These are phyloP conservation scores for Botrytis sinoallii DNA, from an alignment of 2,329 filamentous ascomycete genomes.

Conservation along the genomic window DNA sequence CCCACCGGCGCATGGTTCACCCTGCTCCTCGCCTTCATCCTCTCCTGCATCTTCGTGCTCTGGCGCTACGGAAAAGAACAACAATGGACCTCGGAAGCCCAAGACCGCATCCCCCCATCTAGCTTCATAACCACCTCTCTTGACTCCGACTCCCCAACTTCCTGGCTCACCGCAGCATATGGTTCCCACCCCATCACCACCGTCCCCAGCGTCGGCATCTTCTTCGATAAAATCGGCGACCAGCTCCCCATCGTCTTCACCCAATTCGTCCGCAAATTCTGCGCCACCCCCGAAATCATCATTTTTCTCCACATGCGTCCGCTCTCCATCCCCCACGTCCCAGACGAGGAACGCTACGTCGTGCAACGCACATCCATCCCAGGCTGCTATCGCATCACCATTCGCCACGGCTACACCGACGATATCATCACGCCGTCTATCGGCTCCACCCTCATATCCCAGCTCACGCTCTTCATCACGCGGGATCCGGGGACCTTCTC, in stretches of 20 bases:
- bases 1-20: slow-evolving; percentile 79
- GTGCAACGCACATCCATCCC: slow-evolving; percentile 46
- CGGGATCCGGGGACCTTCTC: slow-evolving; percentile 34
- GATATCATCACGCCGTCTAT: slow-evolving; percentile 65
- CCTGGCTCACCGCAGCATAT: slow-evolving; percentile 37
- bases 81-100: slow-evolving; percentile 69
- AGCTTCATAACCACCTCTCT: slow-evolving; percentile 40
- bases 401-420: slow-evolving; percentile 72
- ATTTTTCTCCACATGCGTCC: slow-evolving; percentile 73
- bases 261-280: slow-evolving; percentile 70
- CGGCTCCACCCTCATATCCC: slow-evolving; percentile 55
- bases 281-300: slow-evolving; percentile 62
- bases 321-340: slow-evolving; percentile 55
- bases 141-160: slow-evolving; percentile 35
- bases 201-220: slow-evolving; percentile 63
- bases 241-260: slow-evolving; percentile 65
- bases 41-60: slow-evolving; percentile 65
- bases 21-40: slow-evolving; percentile 58
- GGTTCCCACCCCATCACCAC: slow-evolving; percentile 43
- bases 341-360: slow-evolving; percentile 47
- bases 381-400: slow-evolving; percentile 64
- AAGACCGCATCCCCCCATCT: slow-evolving; percentile 54
- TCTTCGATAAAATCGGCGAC: slow-evolving; percentile 74
- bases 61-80: slow-evolving; percentile 79
- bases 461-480: slow-evolving; percentile 52